These are phyloP conservation scores for Leptographium galeiforme DNA, from an alignment of 2,329 filamentous ascomycete species.

Conservation along the genomic window DNA sequence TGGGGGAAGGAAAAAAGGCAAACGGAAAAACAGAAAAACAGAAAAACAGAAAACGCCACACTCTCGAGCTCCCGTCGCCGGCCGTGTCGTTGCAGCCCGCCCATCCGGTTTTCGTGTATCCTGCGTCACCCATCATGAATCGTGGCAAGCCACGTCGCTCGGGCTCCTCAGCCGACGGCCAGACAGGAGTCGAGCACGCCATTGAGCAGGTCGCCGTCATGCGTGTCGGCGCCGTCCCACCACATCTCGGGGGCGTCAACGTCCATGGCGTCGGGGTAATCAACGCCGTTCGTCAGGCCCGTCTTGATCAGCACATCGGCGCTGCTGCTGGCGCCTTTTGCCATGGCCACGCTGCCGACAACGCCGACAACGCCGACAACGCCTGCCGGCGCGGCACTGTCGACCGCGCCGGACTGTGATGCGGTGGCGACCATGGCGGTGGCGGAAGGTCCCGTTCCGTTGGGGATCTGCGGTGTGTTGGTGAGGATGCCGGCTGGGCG, in stretches of 20 bases:
- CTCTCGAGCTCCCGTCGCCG: not conserved
- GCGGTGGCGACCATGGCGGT: not conserved
- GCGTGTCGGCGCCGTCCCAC: slow-evolving; percentile 47
- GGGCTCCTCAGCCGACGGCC: slow-evolving; percentile 24
- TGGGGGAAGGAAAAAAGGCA: not conserved
- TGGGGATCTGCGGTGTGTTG: not conserved
- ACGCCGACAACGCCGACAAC: not conserved
- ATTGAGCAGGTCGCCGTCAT: slow-evolving; percentile 40
- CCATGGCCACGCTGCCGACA: not conserved
- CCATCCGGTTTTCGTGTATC: not conserved
- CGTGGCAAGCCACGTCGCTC: not conserved
- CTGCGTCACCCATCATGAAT: not conserved
- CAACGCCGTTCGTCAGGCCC: slow-evolving; percentile 18
- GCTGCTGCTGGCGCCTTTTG: not conserved
- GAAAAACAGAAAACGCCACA: not conserved
- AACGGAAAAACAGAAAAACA: not conserved
- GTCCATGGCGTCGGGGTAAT: slow-evolving; percentile 42
- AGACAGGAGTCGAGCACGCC: slow-evolving; percentile 43
- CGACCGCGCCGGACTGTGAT: not conserved
- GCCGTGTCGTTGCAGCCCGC: not conserved
- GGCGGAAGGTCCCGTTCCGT: slow-evolving; percentile 1
- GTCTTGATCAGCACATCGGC: not conserved
- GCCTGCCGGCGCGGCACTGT: not conserved
- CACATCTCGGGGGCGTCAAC: slow-evolving; percentile 40
- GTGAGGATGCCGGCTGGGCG: not conserved